These are phyloP conservation scores for Amphibolis antarctica DNA, from an alignment of 106 monocot genomes.

Conservation along the genomic window DNA sequence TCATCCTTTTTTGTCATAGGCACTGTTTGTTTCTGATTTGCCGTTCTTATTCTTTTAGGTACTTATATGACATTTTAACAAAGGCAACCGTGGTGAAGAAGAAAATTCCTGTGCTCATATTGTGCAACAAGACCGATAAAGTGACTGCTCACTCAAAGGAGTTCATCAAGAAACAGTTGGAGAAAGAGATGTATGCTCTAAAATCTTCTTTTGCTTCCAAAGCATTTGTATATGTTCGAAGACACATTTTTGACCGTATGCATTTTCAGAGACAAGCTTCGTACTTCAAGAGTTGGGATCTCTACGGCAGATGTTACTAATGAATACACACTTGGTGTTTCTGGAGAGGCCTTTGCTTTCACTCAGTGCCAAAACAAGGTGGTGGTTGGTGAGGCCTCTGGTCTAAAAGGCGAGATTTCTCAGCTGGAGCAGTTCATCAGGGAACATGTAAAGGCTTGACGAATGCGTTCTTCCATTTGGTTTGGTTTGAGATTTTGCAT, in stretches of 20 bases:
- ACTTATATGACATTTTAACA: conserved; percentile 86
- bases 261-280: conserved; percentile 72
- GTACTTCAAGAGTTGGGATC: conserved; percentile 61
- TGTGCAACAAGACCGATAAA: conserved; percentile 93
- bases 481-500: no score
- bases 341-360: conserved; percentile 58
- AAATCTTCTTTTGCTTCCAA: neutral
- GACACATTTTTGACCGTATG: no score
- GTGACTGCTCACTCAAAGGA: conserved; percentile 95
- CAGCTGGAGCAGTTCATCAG: conserved; percentile 70
- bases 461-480: neutral
- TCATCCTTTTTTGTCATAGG: neutral
- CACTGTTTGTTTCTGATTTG: neutral
- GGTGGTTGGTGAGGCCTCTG: conserved; percentile 57
- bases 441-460: conserved; percentile 40
- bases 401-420: conserved; percentile 50
- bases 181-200: conserved; percentile 84
- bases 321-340: conserved; percentile 56
- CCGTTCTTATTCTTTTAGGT: conserved; percentile 37
- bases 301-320: conserved; percentile 58
- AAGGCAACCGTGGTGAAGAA: conserved; percentile 67
- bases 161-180: conserved; percentile 89
- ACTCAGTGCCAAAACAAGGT: conserved; percentile 79
- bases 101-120: conserved; percentile 63
- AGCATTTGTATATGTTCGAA: no score